Percentiles rank a stretch among this genome's conserved stretches.
Evolutionary conservation across 495 filamentous ascomycete species (phyloP).

Genomic region (Daldinia decipiens): DNA sequence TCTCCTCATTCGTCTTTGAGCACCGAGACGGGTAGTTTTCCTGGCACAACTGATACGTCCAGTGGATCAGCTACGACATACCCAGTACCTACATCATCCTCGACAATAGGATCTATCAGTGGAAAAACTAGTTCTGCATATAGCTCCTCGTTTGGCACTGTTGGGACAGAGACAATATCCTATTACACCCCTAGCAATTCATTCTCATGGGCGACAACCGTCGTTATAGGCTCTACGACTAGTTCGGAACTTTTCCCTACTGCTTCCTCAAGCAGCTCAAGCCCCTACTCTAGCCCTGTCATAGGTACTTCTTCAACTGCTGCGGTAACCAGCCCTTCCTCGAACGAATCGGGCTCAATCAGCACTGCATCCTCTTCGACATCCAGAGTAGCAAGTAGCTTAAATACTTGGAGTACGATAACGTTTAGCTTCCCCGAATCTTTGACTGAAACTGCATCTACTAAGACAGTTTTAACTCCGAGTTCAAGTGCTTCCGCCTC

Average conservation of each 20-base stretch:
- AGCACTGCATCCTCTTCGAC: conserved; percentile 14
- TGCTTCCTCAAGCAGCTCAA: background rate
- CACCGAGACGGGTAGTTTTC: conserved; percentile 2
- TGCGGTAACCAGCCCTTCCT: conserved; percentile 34
- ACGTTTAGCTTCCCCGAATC: conserved; percentile 8
- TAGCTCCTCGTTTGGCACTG: conserved; percentile 15
- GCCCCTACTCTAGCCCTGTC: conserved; percentile 7
- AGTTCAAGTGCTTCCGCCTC: conserved; percentile 13
- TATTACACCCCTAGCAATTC: conserved; percentile 6
- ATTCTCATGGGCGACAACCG: conserved; percentile 20
- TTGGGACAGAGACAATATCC: background rate
- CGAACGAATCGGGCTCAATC: conserved; percentile 13
- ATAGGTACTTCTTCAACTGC: conserved; percentile 32
- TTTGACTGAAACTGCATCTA: background rate
- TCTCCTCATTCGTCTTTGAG: conserved; percentile 9
- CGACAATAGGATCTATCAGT: background rate
- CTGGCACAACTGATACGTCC: background rate
- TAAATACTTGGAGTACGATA: conserved; percentile 8
- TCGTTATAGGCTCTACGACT: conserved; percentile 19
- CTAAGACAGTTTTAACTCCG: background rate
- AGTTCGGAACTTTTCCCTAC: background rate
- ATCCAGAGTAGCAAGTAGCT: conserved; percentile 12
- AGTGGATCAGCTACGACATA: background rate
- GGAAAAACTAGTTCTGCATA: conserved; percentile 12
- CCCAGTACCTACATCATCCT: background rate